phyloP scores from a whole-genome alignment of 371 early-diverging fungal genomes.

The Zychaea mexicana region DNA sequence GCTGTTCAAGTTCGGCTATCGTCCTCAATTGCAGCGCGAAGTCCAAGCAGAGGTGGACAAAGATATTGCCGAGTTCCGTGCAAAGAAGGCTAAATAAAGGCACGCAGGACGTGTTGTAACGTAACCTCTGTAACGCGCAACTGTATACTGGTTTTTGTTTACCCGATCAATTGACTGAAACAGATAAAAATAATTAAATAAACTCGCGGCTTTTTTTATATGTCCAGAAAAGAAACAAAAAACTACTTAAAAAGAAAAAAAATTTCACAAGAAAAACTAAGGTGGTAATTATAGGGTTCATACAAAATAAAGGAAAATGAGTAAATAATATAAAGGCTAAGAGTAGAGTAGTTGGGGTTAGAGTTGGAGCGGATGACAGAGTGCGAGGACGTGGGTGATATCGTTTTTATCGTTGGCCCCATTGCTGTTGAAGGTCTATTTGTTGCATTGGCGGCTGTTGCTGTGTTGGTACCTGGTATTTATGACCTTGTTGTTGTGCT shows the following conservation, averaged over 20 bases:
- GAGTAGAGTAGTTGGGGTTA: too few relatives aligned
- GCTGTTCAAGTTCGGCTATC: conserved; percentile 86
- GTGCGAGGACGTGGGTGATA: background rate
- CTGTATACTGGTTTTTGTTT: too few relatives aligned
- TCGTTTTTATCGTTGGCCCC: conserved; percentile 13
- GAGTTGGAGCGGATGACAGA: background rate
- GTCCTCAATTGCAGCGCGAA: conserved; percentile 69
- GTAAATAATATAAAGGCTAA: background rate
- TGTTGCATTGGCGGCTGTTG: conserved; percentile 1
- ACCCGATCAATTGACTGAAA: too few relatives aligned
- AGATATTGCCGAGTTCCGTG: conserved; percentile 68
- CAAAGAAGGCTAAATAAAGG: conserved; percentile 11
- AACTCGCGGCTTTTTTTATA: background rate
- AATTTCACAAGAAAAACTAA: background rate
- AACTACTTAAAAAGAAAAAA: background rate
- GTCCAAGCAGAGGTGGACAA: conserved; percentile 62
- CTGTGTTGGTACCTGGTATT: background rate
- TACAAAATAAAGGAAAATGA: background rate
- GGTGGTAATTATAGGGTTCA: background rate
- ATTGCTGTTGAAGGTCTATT: conserved; percentile 10
- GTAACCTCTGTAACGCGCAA: background rate
- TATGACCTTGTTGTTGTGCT: background rate
- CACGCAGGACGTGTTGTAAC: too few relatives aligned
- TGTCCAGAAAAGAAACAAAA: background rate
- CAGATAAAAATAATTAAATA: too few relatives aligned